Evolutionary conservation across 495 filamentous ascomycete genomes (phyloP).

Genomic region (Antarctomyces pellizariae): DNA sequence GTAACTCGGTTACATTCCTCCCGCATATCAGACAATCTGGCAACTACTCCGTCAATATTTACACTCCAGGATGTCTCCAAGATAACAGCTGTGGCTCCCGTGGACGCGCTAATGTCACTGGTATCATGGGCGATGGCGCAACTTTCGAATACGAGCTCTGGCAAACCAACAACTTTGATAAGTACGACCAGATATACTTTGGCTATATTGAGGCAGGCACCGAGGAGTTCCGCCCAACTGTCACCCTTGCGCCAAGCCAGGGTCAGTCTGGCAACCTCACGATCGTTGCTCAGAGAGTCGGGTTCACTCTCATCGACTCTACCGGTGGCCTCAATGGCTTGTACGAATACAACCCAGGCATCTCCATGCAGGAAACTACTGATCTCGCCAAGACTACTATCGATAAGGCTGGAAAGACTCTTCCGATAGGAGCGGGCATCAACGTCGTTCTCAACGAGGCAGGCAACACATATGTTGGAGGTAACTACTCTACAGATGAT

Average conservation of each 20-base stretch:
- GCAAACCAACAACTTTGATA: constrained; percentile 86
- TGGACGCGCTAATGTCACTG: constrained; percentile 62
- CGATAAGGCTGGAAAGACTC: constrained; percentile 43
- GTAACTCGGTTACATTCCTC: constrained; percentile 46
- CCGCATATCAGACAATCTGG: constrained; percentile 78
- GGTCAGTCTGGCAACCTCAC: constrained; percentile 42
- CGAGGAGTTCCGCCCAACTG: constrained; percentile 49
- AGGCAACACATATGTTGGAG: constrained; percentile 48
- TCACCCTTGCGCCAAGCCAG: constrained; percentile 49
- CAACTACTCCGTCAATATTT: constrained; percentile 70
- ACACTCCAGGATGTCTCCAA: constrained; percentile 69
- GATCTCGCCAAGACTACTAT: constrained; percentile 50
- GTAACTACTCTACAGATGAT: constrained; percentile 51
- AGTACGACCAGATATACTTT: constrained; percentile 76
- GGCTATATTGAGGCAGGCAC: constrained; percentile 61
- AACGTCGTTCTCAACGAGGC: constrained; percentile 32
- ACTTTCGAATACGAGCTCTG: constrained; percentile 25
- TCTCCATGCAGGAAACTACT: constrained; percentile 28
- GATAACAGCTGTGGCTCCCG: constrained; percentile 54
- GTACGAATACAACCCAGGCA: constrained; percentile 64
- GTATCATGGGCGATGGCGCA: constrained; percentile 29
- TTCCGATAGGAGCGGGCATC: constrained; percentile 41
- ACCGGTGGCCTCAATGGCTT: constrained; percentile 65
- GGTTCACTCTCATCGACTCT: constrained; percentile 46
- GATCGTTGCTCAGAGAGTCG: constrained; percentile 67